phyloP scores from a whole-genome alignment of 2,329 filamentous ascomycete genomes.

The Apiospora pterosperma region DNA sequence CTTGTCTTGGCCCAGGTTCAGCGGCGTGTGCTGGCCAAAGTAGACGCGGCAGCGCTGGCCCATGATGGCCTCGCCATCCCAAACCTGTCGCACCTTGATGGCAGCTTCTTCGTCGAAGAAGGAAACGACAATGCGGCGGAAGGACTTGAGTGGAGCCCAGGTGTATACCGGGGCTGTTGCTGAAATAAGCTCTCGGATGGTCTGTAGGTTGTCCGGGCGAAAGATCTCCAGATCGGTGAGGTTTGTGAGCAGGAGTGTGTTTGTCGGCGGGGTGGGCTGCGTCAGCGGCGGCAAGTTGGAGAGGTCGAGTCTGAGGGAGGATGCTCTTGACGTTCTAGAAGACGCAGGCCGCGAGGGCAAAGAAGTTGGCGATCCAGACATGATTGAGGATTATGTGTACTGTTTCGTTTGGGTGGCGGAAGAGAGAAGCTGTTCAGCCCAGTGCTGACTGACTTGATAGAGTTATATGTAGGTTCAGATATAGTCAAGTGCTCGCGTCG shows the following conservation, averaged over 20 bases:
- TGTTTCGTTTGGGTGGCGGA: neutral
- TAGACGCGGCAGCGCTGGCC: slow-evolving; percentile 67
- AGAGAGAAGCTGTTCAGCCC: neutral
- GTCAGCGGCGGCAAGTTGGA: slow-evolving; percentile 66
- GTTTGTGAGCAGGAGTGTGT: slow-evolving; percentile 83
- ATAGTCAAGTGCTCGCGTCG: neutral
- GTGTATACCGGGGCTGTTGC: slow-evolving; percentile 69
- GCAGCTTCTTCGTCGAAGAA: slow-evolving; percentile 70
- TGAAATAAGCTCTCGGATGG: slow-evolving; percentile 68
- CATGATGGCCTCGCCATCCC: slow-evolving; percentile 72
- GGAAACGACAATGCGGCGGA: slow-evolving; percentile 76
- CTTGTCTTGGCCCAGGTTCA: slow-evolving; percentile 46
- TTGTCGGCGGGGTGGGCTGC: slow-evolving; percentile 72
- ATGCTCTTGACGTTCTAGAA: slow-evolving; percentile 39
- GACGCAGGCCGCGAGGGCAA: slow-evolving; percentile 28
- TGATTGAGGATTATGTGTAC: neutral
- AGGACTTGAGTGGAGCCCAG: slow-evolving; percentile 78
- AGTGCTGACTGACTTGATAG: neutral
- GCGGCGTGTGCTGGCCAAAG: slow-evolving; percentile 61
- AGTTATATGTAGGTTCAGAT: neutral
- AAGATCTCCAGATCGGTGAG: slow-evolving; percentile 72
- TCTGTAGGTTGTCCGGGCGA: slow-evolving; percentile 67
- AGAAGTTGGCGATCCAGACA: slow-evolving; percentile 21
- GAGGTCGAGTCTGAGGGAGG: slow-evolving; percentile 65
- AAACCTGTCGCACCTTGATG: slow-evolving; percentile 65